Percentiles rank a stretch among this genome's conserved stretches.
phyloP scores from a whole-genome alignment of 306 rosid genomes.

The Dryas drummondii region DNA sequence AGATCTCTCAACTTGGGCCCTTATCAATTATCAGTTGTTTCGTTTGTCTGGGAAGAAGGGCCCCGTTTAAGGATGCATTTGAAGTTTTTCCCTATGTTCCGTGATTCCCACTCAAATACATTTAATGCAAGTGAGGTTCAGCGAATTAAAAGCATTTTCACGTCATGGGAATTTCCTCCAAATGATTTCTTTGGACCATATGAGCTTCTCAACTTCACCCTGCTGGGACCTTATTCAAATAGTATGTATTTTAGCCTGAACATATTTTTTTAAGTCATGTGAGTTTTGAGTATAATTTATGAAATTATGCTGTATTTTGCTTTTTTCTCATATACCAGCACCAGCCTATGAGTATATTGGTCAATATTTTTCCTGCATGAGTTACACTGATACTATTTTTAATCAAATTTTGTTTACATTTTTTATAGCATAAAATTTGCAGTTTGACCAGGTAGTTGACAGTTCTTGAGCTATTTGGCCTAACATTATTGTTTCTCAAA shows the following conservation, averaged over 20 bases:
- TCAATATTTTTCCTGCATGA: too few species aligned
- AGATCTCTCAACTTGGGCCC: slow-evolving; percentile 39
- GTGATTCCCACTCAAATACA: background rate
- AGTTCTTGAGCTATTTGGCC: background rate
- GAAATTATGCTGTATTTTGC: slow-evolving; percentile 11
- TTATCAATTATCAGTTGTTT: slow-evolving; percentile 55
- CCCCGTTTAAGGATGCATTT: slow-evolving; percentile 75
- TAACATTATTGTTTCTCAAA: background rate
- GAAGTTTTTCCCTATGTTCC: slow-evolving; percentile 62
- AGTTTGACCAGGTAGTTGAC: background rate
- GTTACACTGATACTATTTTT: too few species aligned
- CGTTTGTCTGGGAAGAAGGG: slow-evolving; percentile 66
- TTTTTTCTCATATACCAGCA: background rate
- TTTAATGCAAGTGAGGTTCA: slow-evolving; percentile 57
- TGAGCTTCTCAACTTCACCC: slow-evolving; percentile 72
- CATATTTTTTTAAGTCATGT: background rate
- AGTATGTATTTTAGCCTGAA: slow-evolving; percentile 44
- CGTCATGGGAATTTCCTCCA: slow-evolving; percentile 55
- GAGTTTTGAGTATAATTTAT: background rate
- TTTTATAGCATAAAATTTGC: background rate
- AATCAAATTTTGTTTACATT: too few species aligned
- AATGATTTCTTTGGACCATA: slow-evolving; percentile 77
- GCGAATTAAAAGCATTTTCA: slow-evolving; percentile 35
- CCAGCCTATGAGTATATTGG: background rate
- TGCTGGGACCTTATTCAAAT: slow-evolving; percentile 47